Evolutionary conservation across 179 eudicot species (phyloP).

Genomic region (Monotropa hypopitys): DNA sequence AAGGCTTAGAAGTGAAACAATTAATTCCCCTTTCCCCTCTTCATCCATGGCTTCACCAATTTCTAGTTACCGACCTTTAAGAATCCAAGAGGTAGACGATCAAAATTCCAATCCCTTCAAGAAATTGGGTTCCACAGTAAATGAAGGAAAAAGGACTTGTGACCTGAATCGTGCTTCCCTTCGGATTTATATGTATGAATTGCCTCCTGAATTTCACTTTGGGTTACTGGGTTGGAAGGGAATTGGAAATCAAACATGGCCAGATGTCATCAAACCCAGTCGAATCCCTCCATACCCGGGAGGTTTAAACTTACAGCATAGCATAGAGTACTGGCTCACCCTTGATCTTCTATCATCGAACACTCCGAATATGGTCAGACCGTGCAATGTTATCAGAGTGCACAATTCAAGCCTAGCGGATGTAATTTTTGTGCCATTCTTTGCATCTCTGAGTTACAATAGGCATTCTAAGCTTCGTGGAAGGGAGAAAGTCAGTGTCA

Average conservation of each 20-base stretch:
- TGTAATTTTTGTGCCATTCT: conserved; percentile 77
- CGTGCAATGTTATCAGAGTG: conserved; percentile 69
- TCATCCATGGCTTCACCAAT: conserved; percentile 8
- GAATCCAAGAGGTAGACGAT: conserved; percentile 10
- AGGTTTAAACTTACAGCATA: conserved; percentile 86
- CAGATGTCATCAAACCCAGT: conserved; percentile 34
- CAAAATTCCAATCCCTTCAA: conserved; percentile 4
- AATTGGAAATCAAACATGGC: conserved; percentile 47
- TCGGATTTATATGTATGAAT: conserved; percentile 79
- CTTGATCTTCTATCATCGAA: conserved; percentile 82
- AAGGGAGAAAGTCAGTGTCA: conserved; percentile 34
- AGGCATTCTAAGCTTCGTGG: conserved; percentile 51
- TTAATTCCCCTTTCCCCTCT: conserved; percentile 7
- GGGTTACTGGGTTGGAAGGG: conserved; percentile 78
- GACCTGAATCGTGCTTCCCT: conserved; percentile 34
- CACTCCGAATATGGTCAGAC: conserved; percentile 31
- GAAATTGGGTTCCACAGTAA: conserved; percentile 4
- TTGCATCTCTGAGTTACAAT: conserved; percentile 84
- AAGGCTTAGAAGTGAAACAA: background rate
- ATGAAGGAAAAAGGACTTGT: conserved; percentile 15
- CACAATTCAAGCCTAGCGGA: conserved; percentile 56
- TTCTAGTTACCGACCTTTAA: background rate
- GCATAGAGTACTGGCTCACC: conserved; percentile 92
- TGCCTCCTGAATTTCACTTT: conserved; percentile 81
- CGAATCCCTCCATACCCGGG: conserved; percentile 77